A percentile compares a stretch with the other conserved stretches of the same genome.
Evolutionary conservation across 208 protist species (phyloP).

Genomic region (Trichomonas tenax): DNA sequence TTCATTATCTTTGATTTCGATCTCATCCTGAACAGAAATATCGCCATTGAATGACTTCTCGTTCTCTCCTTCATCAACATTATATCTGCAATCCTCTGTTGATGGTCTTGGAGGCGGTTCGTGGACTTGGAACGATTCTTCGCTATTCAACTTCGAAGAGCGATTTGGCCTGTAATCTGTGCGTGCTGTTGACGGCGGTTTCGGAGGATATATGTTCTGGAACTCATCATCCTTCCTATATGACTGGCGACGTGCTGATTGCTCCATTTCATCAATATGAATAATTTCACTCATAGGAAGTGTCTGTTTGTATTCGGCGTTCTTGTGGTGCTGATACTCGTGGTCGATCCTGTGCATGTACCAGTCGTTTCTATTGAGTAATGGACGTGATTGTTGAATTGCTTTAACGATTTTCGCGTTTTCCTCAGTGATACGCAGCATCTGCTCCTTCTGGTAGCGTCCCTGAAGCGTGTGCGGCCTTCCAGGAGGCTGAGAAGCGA

Average conservation of each 20-base stretch:
- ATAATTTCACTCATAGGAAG: neutral
- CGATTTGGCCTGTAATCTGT: neutral
- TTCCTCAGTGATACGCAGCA: neutral
- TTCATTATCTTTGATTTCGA: neutral
- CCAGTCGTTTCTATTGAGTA: neutral
- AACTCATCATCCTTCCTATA: neutral
- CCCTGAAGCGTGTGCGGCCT: neutral
- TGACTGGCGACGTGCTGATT: neutral
- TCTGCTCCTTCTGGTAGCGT: neutral
- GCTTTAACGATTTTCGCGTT: neutral
- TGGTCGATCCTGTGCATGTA: neutral
- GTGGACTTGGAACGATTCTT: neutral
- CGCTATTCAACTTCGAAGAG: neutral
- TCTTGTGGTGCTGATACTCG: neutral
- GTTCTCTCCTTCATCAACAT: neutral
- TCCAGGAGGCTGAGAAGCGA: neutral
- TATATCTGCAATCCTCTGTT: neutral
- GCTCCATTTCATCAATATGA: neutral
- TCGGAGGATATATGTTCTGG: neutral
- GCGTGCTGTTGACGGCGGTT: neutral
- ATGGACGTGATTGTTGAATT: neutral
- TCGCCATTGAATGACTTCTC: neutral
- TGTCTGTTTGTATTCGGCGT: neutral
- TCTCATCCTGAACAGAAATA: neutral
- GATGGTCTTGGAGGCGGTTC: neutral